These are phyloP conservation scores for Collybia nuda DNA, from an alignment of 768 basidiomycete genomes.

Conservation along the genomic window DNA sequence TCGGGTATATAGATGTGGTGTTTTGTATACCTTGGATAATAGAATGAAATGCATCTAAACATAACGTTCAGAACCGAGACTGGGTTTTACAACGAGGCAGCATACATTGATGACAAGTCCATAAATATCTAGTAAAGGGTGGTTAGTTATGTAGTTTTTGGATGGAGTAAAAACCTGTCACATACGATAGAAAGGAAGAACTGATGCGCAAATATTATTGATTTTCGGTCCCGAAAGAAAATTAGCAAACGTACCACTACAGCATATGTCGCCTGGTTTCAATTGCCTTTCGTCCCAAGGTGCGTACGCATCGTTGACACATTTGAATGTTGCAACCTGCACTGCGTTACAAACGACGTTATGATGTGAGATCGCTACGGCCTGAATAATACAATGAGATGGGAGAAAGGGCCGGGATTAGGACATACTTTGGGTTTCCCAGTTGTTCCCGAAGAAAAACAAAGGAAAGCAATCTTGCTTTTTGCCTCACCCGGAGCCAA, in stretches of 20 bases:
- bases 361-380: conserved; percentile 62
- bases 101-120: conserved; percentile 60
- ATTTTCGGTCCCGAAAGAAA: neutral
- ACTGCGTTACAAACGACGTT: conserved; percentile 62
- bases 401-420: neutral
- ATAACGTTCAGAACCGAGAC: neutral
- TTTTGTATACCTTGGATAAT: conserved; percentile 28
- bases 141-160: neutral
- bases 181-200: conserved; percentile 64
- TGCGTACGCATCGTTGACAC: conserved; percentile 43
- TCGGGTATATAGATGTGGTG: conserved; percentile 15
- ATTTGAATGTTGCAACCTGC: conserved; percentile 54
- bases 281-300: conserved; percentile 49
- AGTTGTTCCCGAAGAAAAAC: conserved; percentile 75
- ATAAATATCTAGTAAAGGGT: conserved; percentile 50
- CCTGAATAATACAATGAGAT: conserved; percentile 27
- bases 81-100: conserved; percentile 5
- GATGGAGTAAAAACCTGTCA: neutral
- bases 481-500: conserved; percentile 60
- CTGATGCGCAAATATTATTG: conserved; percentile 23
- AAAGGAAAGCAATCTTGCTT: conserved; percentile 68
- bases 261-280: conserved; percentile 58
- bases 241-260: conserved; percentile 44
- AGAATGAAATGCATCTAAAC: conserved; percentile 34
- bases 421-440: conserved; percentile 63